Evolutionary conservation across 257 asterid genomes (phyloP).

Genomic region (Marsdenia floribunda): DNA sequence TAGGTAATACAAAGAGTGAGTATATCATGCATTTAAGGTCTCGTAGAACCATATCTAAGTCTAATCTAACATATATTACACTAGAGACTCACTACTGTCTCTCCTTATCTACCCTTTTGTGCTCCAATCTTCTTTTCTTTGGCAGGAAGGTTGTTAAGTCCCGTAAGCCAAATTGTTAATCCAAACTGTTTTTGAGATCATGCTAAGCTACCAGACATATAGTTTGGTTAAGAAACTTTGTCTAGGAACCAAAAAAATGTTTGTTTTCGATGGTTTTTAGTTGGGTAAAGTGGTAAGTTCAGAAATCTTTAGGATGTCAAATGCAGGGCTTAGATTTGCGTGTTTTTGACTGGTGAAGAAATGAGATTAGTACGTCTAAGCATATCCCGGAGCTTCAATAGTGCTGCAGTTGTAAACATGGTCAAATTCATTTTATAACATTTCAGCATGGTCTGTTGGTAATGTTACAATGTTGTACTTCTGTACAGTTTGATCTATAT

Average conservation of each 20-base stretch:
- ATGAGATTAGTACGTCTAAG: neutral
- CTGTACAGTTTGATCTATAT: neutral
- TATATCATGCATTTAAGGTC: no score
- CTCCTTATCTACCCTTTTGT: neutral
- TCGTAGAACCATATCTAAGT: no score
- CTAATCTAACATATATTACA: no score
- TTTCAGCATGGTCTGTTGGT: neutral
- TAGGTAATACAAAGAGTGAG: no score
- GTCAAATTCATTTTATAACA: neutral
- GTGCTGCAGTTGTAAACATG: neutral
- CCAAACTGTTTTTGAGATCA: neutral
- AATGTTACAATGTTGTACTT: neutral
- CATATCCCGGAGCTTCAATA: neutral
- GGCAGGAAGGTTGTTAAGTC: neutral
- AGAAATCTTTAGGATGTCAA: neutral
- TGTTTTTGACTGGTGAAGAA: neutral
- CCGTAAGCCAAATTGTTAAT: no score
- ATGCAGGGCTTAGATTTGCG: no score
- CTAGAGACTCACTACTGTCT: no score
- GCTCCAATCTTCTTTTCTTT: neutral
- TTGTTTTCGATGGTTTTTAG: neutral
- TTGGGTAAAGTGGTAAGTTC: neutral
- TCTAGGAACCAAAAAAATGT: neutral
- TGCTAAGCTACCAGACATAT: neutral
- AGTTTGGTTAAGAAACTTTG: neutral